Evolutionary conservation across 192 early-diverging fungal genomes (phyloP), one percentile per base, ranked within the genome.

Genomic region (Entomortierella lignicola): DNA sequence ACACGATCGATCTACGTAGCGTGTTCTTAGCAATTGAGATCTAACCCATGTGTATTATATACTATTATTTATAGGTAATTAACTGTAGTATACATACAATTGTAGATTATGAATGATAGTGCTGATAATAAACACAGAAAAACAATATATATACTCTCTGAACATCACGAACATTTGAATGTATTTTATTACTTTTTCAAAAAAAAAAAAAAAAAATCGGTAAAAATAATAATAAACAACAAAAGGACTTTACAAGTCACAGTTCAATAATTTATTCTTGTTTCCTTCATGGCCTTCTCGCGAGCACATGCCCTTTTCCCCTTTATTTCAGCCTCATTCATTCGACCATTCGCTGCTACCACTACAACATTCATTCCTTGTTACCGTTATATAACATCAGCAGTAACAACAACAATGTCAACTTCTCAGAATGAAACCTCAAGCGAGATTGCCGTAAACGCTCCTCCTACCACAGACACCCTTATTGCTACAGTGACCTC

Each of bases 401-500:
- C 34, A 37, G 34, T 10, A 37, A 10, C 34, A 37, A 37, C 43
- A 52, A 68, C 44, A n/a, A 58, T 68, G 56, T 32, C 69, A 50
- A 61, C 53, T n/a, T 23, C 41, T 25, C 29, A 71, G 13, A 72
- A 58, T 44, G 55, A 48, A 30, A 37, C 30, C 70, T 10, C 34
- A 4, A 55, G 27, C 27, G 55, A 57, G 55, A 8, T 31, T 3
- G 8, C 39, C 17, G 34, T 2, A 63, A 47, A 5, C 12, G 7
- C 15, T 47, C 44, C 15, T 47, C 4, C 44, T 4, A 20, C 17
- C 3, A 15, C 20, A 20, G 44, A 47, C 2, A 12, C 44, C 44
- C 2, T 15, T 47, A 15, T 20, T 20, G 20, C 15, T 20, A 47
- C 44, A 55, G 53, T 0, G 53, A 17, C 13, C 53, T 55, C 25